Evolutionary conservation across 2,329 filamentous ascomycete species (phyloP).

Genomic region (Paraphaeosphaeria sporulosa): DNA sequence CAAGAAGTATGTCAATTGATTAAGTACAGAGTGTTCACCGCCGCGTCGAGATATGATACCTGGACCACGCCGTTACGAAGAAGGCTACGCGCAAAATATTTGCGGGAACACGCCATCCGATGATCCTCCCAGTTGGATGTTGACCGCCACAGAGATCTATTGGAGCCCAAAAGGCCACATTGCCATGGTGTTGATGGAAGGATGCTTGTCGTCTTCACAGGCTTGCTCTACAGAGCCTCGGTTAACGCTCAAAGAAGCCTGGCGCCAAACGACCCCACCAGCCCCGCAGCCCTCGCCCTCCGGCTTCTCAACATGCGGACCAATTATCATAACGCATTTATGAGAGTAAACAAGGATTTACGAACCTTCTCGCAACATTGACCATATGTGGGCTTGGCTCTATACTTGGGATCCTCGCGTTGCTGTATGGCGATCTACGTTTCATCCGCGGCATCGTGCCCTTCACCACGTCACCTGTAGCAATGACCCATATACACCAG

Average conservation of each 20-base stretch:
- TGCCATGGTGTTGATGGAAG: not conserved
- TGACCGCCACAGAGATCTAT: not conserved
- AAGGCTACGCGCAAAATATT: too few relatives aligned
- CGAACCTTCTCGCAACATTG: not conserved
- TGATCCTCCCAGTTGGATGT: not conserved
- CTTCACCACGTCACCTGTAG: constrained; percentile 5
- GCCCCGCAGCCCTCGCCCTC: not conserved
- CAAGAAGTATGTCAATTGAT: too few relatives aligned
- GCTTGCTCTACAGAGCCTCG: not conserved
- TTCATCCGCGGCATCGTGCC: constrained; percentile 3
- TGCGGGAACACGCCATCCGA: not conserved
- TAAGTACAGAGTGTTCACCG: too few relatives aligned
- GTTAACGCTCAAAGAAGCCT: not conserved
- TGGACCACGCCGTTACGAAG: too few relatives aligned
- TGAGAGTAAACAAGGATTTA: not conserved
- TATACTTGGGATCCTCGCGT: not conserved
- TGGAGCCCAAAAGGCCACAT: not conserved
- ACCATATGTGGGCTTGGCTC: constrained; percentile 1
- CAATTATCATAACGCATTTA: not conserved
- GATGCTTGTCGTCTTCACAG: constrained; percentile 1
- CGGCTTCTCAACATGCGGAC: not conserved
- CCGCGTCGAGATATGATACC: too few relatives aligned
- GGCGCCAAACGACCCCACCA: not conserved
- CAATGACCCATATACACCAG: not conserved
- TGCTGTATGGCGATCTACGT: constrained; percentile 1